Base-by-base conservation (phyloP, 2,329 filamentous ascomycete species). In the Colletotrichum sublineola region DNA sequence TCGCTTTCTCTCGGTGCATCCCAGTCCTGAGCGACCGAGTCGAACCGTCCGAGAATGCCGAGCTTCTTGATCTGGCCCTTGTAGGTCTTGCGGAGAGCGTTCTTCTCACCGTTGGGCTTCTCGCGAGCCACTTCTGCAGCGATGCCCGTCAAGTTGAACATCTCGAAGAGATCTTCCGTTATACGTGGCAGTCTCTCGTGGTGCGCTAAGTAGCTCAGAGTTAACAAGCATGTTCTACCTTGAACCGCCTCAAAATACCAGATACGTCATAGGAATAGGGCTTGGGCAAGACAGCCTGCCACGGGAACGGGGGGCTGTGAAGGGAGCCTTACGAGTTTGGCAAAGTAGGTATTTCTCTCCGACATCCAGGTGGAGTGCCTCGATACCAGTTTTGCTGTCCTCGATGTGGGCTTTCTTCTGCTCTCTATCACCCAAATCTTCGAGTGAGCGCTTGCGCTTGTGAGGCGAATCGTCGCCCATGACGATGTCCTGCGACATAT, bases 61-160 rank as follows among this genome's bases (percentile, higher is more conserved):
- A 92, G 82, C 57, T 86, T 87, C 83, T 92, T 92, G 79, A 92
- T 90, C 75, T 92, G 89, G 64, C 89, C 89, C 80, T 92, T 92
- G 83, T 92, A 92, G 20, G 90, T 91, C 79, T 92, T 92, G 36
- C 90, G 86, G 61, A 92, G 83, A 74, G 88, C 88, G 77, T 92
- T 92, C 84, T 91, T 92, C 79, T 91, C 88, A 75, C 90, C 90
- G 78, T 90, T 90, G 18, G 89, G 88, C 78, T 90, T 88, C 65
- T 88, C 88, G 73, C 90, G 86, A 73, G 90, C 90, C 52, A 92
- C 89, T 75, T 90, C 87, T 69, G 87, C 86, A 70, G 90, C 90
- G 67, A 92, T 85, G 64, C 80, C 82, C 60, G 85, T 84, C 75
- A 92, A 81, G 77, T 84, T 84, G 80, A 89, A 92, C 78, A 86